Conservation (phyloP, 164 flowering plant genomes). For the Paratinospora sagittata region DNA sequence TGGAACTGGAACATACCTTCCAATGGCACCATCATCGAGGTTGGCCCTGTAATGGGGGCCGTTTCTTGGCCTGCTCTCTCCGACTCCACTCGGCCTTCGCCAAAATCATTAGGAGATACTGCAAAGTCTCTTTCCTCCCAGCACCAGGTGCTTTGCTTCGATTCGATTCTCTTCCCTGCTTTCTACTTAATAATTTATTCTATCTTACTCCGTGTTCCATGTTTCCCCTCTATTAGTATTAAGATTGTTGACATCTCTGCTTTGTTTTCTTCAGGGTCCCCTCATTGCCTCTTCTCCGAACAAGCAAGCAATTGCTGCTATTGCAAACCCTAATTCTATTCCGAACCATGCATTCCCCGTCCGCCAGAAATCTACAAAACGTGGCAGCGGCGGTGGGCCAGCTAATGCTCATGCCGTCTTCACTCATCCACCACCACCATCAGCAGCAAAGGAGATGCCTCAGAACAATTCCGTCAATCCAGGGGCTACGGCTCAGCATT, state of each 20-base stretch:
- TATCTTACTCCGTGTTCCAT: too few species aligned
- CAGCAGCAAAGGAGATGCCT: slow-evolving; percentile 14
- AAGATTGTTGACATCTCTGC: slow-evolving; percentile 12
- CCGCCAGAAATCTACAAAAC: slow-evolving; percentile 43
- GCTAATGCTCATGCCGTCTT: slow-evolving; percentile 30
- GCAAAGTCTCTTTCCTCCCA: slow-evolving; percentile 24
- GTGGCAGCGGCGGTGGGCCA: slow-evolving; percentile 6
- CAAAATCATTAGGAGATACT: slow-evolving; percentile 38
- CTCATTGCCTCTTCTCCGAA: slow-evolving; percentile 24
- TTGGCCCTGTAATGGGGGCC: slow-evolving; percentile 48
- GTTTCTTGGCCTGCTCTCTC: slow-evolving; percentile 66
- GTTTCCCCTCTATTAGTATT: too few species aligned
- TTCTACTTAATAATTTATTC: too few species aligned
- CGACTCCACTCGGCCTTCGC: slow-evolving; percentile 42
- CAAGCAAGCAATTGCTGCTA: slow-evolving; percentile 28
- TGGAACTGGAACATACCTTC: slow-evolving; percentile 65
- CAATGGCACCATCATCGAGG: slow-evolving; percentile 36
- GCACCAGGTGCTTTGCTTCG: too few species aligned
- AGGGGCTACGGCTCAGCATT: too few species aligned
- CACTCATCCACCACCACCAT: slow-evolving; percentile 19
- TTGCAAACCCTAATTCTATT: slow-evolving; percentile 32
- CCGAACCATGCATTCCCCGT: slow-evolving; percentile 25
- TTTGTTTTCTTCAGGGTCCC: slow-evolving; percentile 30
- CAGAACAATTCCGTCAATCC: slow-evolving; percentile 23
- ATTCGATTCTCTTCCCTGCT: too few species aligned